Percentiles rank a stretch among this genome's conserved stretches.
Conservation (phyloP, 225 moss, liverwort and hornwort species). For the Marchantia paleacea region DNA sequence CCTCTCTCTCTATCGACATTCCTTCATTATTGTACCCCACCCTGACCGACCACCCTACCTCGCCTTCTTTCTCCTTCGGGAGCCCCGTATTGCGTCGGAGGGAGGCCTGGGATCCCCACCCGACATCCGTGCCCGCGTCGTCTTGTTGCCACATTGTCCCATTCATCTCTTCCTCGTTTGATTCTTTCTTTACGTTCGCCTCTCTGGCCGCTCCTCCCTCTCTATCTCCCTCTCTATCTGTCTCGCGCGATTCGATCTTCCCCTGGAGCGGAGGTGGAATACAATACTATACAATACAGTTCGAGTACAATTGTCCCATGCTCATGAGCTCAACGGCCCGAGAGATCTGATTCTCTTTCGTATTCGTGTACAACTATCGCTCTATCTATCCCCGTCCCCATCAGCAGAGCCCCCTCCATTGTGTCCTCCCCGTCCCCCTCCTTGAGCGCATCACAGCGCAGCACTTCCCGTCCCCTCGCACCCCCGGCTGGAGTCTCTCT, state of each 20-base stretch:
- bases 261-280: not conserved
- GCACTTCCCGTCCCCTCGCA: not conserved
- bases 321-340: not conserved
- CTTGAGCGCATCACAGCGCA: not conserved
- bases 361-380: not conserved
- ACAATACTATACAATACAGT: not conserved
- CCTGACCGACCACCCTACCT: too few species aligned
- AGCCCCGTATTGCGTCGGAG: too few species aligned
- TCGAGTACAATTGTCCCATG: not conserved
- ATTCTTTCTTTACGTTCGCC: not conserved
- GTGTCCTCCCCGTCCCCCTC: not conserved
- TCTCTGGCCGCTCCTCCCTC: not conserved
- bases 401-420: not conserved
- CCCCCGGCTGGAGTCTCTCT: too few species aligned
- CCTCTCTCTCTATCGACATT: not conserved
- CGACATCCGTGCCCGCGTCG: not conserved
- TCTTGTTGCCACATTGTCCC: not conserved
- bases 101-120: not conserved
- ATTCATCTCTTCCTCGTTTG: slow-evolving; percentile 1
- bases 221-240: not conserved
- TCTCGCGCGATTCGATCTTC: not conserved
- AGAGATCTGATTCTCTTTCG: not conserved
- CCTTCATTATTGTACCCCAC: too few species aligned
- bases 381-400: not conserved
- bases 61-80: not conserved